phyloP scores from a whole-genome alignment of 257 asterid species.

The Marsdenia floribunda region DNA sequence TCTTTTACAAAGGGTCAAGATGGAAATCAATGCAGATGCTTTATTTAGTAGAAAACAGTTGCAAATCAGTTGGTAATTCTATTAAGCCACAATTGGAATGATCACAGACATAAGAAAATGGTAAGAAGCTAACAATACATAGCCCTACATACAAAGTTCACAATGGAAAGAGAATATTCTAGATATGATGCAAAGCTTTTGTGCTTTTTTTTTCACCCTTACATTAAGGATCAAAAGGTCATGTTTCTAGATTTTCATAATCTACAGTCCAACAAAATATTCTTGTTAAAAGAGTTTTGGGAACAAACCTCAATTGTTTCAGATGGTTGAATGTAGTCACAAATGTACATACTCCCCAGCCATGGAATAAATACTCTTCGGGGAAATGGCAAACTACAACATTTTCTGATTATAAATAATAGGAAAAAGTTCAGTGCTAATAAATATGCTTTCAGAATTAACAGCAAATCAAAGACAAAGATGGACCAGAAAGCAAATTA shows the following conservation, averaged over 20 bases:
- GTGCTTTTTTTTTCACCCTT: neutral
- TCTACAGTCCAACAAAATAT: slow-evolving; percentile 3
- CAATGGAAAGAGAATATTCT: neutral
- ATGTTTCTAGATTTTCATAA: neutral
- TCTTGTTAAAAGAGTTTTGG: slow-evolving; percentile 11
- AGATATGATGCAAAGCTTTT: neutral
- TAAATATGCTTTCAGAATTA: slow-evolving; percentile 14
- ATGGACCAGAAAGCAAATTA: neutral
- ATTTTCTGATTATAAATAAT: slow-evolving; percentile 43
- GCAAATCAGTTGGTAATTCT: neutral
- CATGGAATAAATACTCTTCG: slow-evolving; percentile 89
- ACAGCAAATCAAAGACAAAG: neutral
- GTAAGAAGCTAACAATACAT: neutral
- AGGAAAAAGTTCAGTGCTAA: slow-evolving; percentile 21
- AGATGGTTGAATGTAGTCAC: slow-evolving; percentile 77
- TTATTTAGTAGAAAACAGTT: neutral
- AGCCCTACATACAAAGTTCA: neutral
- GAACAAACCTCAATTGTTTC: slow-evolving; percentile 75
- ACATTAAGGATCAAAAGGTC: neutral
- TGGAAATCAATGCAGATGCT: neutral
- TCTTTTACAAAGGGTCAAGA: neutral
- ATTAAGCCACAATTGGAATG: neutral
- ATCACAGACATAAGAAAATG: neutral
- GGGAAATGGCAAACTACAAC: slow-evolving; percentile 57
- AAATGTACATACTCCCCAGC: slow-evolving; percentile 71